Conservation (phyloP, 2,329 filamentous ascomycete species). For the Graphilbum ipis-grandicollis region DNA sequence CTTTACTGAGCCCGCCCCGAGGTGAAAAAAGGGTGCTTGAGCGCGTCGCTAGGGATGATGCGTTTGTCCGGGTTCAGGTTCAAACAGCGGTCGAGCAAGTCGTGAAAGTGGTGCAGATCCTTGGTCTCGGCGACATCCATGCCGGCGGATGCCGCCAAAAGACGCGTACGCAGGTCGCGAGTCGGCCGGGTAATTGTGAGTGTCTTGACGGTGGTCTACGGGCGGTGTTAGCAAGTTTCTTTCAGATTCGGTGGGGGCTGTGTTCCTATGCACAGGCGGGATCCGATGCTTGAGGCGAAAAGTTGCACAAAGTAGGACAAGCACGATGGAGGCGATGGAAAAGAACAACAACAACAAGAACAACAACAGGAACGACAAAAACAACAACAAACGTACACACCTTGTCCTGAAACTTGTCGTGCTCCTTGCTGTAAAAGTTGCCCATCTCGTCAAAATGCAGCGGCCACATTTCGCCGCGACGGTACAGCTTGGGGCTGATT, state of each 20-base stretch:
- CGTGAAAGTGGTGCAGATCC: slow-evolving; percentile 69
- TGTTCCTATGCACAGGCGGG: too few species aligned
- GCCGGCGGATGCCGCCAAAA: slow-evolving; percentile 56
- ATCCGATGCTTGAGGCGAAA: too few species aligned
- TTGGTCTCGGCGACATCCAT: slow-evolving; percentile 58
- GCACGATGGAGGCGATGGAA: not conserved
- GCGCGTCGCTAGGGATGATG: slow-evolving; percentile 68
- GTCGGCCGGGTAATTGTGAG: slow-evolving; percentile 58
- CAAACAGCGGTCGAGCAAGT: slow-evolving; percentile 76
- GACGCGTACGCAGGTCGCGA: slow-evolving; percentile 63
- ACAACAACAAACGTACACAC: slow-evolving; percentile 24
- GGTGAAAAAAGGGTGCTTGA: slow-evolving; percentile 76
- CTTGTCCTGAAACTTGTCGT: slow-evolving; percentile 75
- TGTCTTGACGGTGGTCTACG: slow-evolving; percentile 47
- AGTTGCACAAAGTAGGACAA: too few species aligned
- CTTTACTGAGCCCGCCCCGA: slow-evolving; percentile 14
- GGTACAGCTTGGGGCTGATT: slow-evolving; percentile 75
- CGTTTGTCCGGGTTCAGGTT: slow-evolving; percentile 85
- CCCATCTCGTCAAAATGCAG: slow-evolving; percentile 73
- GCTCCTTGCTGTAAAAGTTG: slow-evolving; percentile 71
- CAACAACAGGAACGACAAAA: not conserved
- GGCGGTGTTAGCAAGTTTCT: too few species aligned
- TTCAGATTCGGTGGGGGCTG: too few species aligned
- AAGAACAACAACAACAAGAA: slow-evolving; percentile 4
- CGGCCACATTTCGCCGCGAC: slow-evolving; percentile 57